Evolutionary conservation across 768 basidiomycete species (phyloP), one percentile per base, ranked within the genome.

Genomic region (Candolleomyces efflorescens): DNA sequence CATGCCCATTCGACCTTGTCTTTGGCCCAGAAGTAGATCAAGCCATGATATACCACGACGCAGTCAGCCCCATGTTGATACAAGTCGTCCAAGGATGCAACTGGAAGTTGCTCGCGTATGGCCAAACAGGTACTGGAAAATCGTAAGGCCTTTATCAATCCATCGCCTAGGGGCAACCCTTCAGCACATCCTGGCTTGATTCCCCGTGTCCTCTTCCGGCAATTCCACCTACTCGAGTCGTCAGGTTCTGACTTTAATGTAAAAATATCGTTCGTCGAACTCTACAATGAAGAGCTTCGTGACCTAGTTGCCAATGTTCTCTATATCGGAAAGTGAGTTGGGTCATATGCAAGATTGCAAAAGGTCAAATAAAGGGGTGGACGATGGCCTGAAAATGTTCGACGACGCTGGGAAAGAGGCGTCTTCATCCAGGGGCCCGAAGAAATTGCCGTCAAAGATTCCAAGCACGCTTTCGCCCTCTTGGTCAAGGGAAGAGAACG

Each of bases 11-110:
- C 70, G 95, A 98, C 71, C 77, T 90, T 24, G 97, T 97, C 6
- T 98, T 97, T 75, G 96, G 97, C 2, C 94, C 95, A 18, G 94
- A 97, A 69, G 95, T 95, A 22, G 94, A 96, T 68, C 97, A 99
- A 68, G 86, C 90, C 20, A 82, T 92, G 82, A 82, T 99, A 11
- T 99, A 96, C 69, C 84, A 92, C 56, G 90, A 97, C 53, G 96
- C 98, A 41, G 96, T 98, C 43, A 82, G 82, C 61, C 94, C 94
- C 0, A 90, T 98, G 82, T 77, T 99, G 52, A 86, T 92, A 48
- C 92, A 99, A 69, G 95, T 98, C n/a, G 73, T 98, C 39, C 78
- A 82, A 70, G 97, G 97, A 5, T 99, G 97, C 77, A 98, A 98
- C 67, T 98, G 96, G 68, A 96, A 93, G 0, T 77, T 99, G 20